These are phyloP conservation scores for Fusarium agapanthi DNA, from an alignment of 2,329 filamentous ascomycete genomes.

Conservation along the genomic window DNA sequence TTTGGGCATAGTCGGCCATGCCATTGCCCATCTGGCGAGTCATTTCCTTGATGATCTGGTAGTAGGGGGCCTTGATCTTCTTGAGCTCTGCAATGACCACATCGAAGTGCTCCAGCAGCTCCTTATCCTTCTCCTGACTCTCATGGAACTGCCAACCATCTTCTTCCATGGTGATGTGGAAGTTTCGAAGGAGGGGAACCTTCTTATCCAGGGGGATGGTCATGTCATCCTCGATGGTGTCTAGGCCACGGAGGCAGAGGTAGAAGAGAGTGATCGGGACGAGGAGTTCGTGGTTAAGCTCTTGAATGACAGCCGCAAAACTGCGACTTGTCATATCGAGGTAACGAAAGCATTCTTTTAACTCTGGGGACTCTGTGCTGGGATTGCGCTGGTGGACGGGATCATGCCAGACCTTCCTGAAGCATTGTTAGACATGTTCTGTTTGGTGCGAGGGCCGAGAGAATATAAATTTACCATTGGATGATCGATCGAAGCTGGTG, in stretches of 20 bases:
- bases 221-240: slow-evolving; percentile 99
- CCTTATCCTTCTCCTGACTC: slow-evolving; percentile 93
- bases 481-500: slow-evolving; percentile 82
- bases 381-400: slow-evolving; percentile 86
- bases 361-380: slow-evolving; percentile 75
- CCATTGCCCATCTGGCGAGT: slow-evolving; percentile 95
- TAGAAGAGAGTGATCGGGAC: slow-evolving; percentile 93
- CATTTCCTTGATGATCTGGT: slow-evolving; percentile 89
- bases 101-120: slow-evolving; percentile 92
- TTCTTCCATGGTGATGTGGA: slow-evolving; percentile 78
- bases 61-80: slow-evolving; percentile 86
- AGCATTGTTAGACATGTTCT: slow-evolving; percentile 7
- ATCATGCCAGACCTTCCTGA: slow-evolving; percentile 96
- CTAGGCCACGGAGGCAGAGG: slow-evolving; percentile 86
- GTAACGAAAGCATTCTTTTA: slow-evolving; percentile 86
- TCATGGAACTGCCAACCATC: slow-evolving; percentile 92
- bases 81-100: slow-evolving; percentile 86
- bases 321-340: slow-evolving; percentile 90
- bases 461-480: slow-evolving; percentile 75
- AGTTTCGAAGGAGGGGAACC: slow-evolving; percentile 84
- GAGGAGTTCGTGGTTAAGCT: slow-evolving; percentile 92
- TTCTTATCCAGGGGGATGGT: slow-evolving; percentile 84
- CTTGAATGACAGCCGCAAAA: slow-evolving; percentile 92
- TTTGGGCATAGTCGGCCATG: slow-evolving; percentile 94
- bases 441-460: too few relatives aligned